Percentiles rank a stretch among this genome's conserved stretches.
Conservation (phyloP, 2,329 filamentous ascomycete species). For the Coniella lustricola region DNA sequence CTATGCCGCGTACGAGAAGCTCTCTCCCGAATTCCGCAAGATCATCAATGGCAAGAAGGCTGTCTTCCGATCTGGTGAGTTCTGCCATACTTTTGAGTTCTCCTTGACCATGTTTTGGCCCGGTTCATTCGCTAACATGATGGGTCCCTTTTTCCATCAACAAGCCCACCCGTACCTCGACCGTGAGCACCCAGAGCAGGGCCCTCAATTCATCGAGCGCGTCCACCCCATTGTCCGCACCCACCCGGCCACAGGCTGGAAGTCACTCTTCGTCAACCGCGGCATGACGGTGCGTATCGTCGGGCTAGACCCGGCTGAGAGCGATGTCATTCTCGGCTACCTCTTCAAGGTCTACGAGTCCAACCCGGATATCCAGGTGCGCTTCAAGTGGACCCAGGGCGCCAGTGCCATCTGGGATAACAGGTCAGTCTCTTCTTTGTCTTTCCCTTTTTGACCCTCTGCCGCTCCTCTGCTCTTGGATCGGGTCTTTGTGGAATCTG, state of each 20-base stretch:
- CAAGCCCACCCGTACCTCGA: conserved; percentile 59
- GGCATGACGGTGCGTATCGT: conserved; percentile 63
- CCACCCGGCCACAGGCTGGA: conserved; percentile 69
- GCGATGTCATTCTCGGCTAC: conserved; percentile 60
- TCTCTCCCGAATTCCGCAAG: conserved; percentile 61
- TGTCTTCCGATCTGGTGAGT: conserved; percentile 47
- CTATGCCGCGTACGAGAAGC: conserved; percentile 66
- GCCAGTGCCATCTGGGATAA: conserved; percentile 69
- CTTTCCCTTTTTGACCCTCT: too few relatives aligned
- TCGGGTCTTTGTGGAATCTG: too few relatives aligned
- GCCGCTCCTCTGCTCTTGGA: too few relatives aligned
- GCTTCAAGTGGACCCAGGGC: conserved; percentile 62
- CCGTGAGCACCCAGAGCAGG: conserved; percentile 50
- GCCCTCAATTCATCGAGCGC: conserved; percentile 60
- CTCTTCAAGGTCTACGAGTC: conserved; percentile 62
- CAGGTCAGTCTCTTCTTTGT: conserved; percentile 33
- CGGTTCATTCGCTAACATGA: too few relatives aligned
- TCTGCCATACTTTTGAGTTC: too few relatives aligned
- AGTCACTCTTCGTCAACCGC: conserved; percentile 64
- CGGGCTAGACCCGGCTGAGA: conserved; percentile 61
- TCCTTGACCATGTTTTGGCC: too few relatives aligned
- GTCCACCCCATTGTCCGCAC: conserved; percentile 62
- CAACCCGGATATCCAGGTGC: conserved; percentile 64
- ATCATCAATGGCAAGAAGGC: conserved; percentile 62
- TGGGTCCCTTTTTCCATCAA: background rate